Conservation (phyloP, 192 early-diverging fungal species). For the Phycomyces nitens region DNA sequence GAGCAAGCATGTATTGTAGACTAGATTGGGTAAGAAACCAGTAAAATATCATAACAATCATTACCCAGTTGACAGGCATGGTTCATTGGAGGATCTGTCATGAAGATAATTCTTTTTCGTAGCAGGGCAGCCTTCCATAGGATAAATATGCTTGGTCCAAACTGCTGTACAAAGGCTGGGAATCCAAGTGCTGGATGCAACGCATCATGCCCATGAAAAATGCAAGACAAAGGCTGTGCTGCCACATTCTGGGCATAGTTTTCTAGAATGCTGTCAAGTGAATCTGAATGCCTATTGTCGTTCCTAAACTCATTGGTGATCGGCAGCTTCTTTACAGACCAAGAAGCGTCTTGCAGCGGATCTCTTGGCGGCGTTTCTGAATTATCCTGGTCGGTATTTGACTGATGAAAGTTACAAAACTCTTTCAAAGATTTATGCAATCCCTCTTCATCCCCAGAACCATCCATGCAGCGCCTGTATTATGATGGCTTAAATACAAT, state of each 20-base stretch:
- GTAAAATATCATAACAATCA: neutral
- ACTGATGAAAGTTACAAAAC: neutral
- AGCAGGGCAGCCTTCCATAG: conserved; percentile 52
- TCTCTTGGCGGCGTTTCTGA: too few species aligned
- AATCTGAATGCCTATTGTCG: neutral
- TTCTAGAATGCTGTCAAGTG: neutral
- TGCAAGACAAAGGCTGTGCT: neutral
- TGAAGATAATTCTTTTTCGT: conserved; percentile 49
- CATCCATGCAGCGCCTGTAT: neutral
- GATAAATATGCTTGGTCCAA: conserved; percentile 50
- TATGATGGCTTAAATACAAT: conserved; percentile 8
- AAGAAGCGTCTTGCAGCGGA: too few species aligned
- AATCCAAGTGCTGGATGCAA: conserved; percentile 45
- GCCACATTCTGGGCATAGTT: neutral
- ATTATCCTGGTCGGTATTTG: too few species aligned
- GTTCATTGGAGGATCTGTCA: conserved; percentile 45
- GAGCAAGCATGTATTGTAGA: conserved; percentile 47
- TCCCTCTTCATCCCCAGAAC: too few species aligned
- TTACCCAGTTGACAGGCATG: conserved; percentile 45
- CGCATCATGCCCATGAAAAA: neutral
- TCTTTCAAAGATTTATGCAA: neutral
- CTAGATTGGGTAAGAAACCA: conserved; percentile 15
- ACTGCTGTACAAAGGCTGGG: conserved; percentile 35
- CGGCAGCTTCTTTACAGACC: too few species aligned
- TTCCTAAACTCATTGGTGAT: too few species aligned